Conservation (phyloP, 805 yeast genomes). For the Spathaspora girioi region DNA sequence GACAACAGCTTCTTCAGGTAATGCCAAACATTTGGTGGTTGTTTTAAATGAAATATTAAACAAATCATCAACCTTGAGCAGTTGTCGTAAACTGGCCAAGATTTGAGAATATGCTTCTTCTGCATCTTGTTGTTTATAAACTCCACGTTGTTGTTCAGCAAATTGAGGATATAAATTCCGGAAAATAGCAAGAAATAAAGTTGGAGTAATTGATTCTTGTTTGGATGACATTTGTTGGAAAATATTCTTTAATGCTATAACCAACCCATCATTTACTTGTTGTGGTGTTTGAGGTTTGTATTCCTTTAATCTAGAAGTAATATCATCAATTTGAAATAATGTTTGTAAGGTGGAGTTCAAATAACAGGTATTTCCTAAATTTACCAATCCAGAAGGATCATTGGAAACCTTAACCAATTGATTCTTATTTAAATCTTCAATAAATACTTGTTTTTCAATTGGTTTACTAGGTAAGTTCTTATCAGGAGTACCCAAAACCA, state of each 20-base stretch:
- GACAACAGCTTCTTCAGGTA: conserved; percentile 24
- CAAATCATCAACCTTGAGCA: conserved; percentile 49
- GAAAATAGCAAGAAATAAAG: conserved; percentile 58
- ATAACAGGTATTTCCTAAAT: conserved; percentile 77
- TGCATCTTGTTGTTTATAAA: conserved; percentile 94
- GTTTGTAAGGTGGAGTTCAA: conserved; percentile 68
- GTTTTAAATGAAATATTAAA: conserved; percentile 67
- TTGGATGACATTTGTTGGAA: conserved; percentile 45
- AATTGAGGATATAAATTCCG: conserved; percentile 83
- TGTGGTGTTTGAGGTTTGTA: conserved; percentile 9
- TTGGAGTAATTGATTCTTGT: conserved; percentile 58
- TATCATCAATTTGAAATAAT: conserved; percentile 43
- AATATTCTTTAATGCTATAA: conserved; percentile 37
- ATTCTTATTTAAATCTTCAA: conserved; percentile 62
- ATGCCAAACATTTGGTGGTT: conserved; percentile 57
- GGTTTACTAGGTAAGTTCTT: conserved; percentile 53
- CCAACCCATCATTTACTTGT: conserved; percentile 16
- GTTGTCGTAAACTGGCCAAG: conserved; percentile 46
- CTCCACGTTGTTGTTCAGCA: conserved; percentile 69
- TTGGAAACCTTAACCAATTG: conserved; percentile 33
- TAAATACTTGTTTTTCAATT: conserved; percentile 50
- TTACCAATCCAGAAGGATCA: conserved; percentile 64
- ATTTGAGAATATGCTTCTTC: conserved; percentile 92
- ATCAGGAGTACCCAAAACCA: conserved; percentile 93
- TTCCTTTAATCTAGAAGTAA: conserved; percentile 27